Percentiles rank a stretch among this genome's conserved stretches.
phyloP scores from a whole-genome alignment of 2,329 filamentous ascomycete genomes.

The Rhinocladiella similis region DNA sequence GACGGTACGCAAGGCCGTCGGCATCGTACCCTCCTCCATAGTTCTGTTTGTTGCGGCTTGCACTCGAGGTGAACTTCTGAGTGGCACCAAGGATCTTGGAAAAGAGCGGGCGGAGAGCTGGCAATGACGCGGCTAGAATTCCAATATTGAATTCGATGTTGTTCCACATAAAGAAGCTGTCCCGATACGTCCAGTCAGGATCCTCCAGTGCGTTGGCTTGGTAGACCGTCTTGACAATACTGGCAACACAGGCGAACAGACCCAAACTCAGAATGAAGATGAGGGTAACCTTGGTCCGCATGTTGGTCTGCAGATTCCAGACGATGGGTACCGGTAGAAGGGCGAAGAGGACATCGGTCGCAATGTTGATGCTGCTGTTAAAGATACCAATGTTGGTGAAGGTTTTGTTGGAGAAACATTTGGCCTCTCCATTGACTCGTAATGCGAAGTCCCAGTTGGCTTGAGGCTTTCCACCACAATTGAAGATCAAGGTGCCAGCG shows the following conservation, averaged over 20 bases:
- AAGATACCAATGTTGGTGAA: conserved; percentile 50
- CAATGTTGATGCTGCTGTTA: conserved; percentile 49
- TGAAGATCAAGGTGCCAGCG: conserved; percentile 49
- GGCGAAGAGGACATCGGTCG: conserved; percentile 47
- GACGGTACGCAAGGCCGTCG: conserved; percentile 19
- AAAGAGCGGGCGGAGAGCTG: conserved; percentile 42
- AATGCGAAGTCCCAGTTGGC: conserved; percentile 45
- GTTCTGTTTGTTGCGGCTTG: conserved; percentile 2
- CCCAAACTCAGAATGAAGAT: conserved; percentile 45
- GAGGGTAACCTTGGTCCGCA: conserved; percentile 41
- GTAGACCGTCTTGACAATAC: conserved; percentile 41
- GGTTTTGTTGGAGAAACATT: conserved; percentile 44
- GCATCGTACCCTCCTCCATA: conserved; percentile 14
- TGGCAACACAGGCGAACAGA: conserved; percentile 44
- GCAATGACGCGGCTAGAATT: conserved; percentile 43
- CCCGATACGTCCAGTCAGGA: conserved; percentile 22
- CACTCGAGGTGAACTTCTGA: conserved; percentile 15
- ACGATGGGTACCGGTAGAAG: conserved; percentile 46
- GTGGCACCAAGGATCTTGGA: conserved; percentile 19
- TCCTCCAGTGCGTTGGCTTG: conserved; percentile 15
- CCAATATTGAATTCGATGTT: conserved; percentile 45
- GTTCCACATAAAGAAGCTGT: conserved; percentile 22
- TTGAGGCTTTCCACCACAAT: conserved; percentile 45
- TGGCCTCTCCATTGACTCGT: conserved; percentile 36
- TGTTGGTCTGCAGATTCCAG: conserved; percentile 43